Evolutionary conservation across 2,329 filamentous ascomycete genomes (phyloP).

Genomic region (Cryphonectria carpinicola): DNA sequence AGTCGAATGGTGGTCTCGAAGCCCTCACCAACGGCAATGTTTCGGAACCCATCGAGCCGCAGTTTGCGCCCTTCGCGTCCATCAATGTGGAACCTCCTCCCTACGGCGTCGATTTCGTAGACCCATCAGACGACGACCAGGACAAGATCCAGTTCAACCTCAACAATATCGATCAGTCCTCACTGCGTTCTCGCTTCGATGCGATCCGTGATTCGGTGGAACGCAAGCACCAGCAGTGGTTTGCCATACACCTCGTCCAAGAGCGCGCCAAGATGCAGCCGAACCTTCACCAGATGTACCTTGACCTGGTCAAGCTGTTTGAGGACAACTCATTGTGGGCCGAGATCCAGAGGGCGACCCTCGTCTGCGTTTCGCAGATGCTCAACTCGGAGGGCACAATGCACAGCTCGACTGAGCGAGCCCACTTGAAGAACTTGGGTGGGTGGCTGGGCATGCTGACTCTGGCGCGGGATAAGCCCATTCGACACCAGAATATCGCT

Average conservation of each 20-base stretch:
- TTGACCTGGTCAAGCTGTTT: slow-evolving; percentile 85
- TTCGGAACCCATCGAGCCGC: slow-evolving; percentile 57
- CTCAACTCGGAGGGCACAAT: slow-evolving; percentile 89
- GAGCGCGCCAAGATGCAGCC: slow-evolving; percentile 96
- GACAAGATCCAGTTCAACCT: slow-evolving; percentile 94
- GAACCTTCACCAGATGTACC: slow-evolving; percentile 92
- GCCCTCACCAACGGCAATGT: slow-evolving; percentile 70
- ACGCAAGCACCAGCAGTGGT: slow-evolving; percentile 90
- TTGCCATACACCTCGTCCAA: slow-evolving; percentile 91
- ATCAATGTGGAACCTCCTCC: slow-evolving; percentile 75
- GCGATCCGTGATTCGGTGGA: slow-evolving; percentile 81
- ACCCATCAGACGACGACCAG: slow-evolving; percentile 82
- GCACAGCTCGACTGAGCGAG: slow-evolving; percentile 81
- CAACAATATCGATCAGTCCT: slow-evolving; percentile 93
- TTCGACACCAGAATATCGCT: slow-evolving; percentile 94
- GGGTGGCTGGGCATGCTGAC: slow-evolving; percentile 93
- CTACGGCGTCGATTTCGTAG: slow-evolving; percentile 69
- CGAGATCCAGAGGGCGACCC: slow-evolving; percentile 92
- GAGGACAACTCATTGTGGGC: slow-evolving; percentile 78
- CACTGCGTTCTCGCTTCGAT: slow-evolving; percentile 79
- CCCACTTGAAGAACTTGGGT: slow-evolving; percentile 89
- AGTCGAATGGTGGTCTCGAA: slow-evolving; percentile 59
- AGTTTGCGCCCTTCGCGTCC: slow-evolving; percentile 74
- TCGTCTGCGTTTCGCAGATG: slow-evolving; percentile 81
- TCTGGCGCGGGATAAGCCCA: slow-evolving; percentile 89